Conservation (phyloP, 345 rosid species). For the Hevea brasiliensis region DNA sequence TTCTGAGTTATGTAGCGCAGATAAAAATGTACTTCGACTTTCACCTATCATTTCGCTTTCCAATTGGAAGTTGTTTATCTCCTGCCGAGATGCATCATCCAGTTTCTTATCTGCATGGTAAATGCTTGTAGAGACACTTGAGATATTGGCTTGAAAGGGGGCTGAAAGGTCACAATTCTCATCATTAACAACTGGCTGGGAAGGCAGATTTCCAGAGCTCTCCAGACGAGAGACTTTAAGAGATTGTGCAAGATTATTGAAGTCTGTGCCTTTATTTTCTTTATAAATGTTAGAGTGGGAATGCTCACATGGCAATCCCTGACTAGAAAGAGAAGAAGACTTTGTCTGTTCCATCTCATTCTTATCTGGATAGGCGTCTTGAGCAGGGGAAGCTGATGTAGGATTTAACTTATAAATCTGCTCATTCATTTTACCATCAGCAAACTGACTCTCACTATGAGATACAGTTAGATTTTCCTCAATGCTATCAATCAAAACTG, state of each 20-base stretch:
- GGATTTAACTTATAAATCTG: conserved; percentile 18
- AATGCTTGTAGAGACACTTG: conserved; percentile 29
- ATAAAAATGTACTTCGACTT: conserved; percentile 50
- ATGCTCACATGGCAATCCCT: conserved; percentile 21
- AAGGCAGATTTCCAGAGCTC: conserved; percentile 3
- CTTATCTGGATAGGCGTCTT: conserved; percentile 10
- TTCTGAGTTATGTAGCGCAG: conserved; percentile 43
- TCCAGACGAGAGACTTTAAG: conserved; percentile 10
- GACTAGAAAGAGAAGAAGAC: conserved; percentile 15
- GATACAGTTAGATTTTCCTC: conserved; percentile 16
- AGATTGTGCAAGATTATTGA: conserved; percentile 19
- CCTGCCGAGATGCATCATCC: conserved; percentile 35
- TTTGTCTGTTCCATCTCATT: conserved; percentile 15
- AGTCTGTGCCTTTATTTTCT: conserved; percentile 26
- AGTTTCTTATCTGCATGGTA: conserved; percentile 40
- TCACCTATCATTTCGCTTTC: conserved; percentile 42
- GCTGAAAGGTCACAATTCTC: conserved; percentile 19
- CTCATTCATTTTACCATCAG: conserved; percentile 18
- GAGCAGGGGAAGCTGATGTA: conserved; percentile 9
- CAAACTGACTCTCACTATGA: conserved; percentile 16
- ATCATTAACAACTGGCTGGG: conserved; percentile 23
- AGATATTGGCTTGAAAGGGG: conserved; percentile 23
- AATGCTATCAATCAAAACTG: conserved; percentile 15
- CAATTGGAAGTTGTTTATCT: conserved; percentile 30
- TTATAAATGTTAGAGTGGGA: conserved; percentile 12